These are phyloP conservation scores for Moelleriella libera DNA, from an alignment of 2,329 filamentous ascomycete genomes.

Conservation along the genomic window DNA sequence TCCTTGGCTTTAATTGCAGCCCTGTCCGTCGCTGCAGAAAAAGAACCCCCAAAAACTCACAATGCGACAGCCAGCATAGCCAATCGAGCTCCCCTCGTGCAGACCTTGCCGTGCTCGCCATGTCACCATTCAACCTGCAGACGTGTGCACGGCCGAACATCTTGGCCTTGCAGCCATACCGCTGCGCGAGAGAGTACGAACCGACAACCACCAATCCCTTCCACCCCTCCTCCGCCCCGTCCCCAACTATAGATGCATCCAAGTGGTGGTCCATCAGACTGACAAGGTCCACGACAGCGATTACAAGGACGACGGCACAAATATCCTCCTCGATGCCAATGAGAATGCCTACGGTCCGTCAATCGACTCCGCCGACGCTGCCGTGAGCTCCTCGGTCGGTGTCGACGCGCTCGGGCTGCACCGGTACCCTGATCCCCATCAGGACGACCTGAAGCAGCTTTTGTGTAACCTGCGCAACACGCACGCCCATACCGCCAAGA, in stretches of 20 bases:
- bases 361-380: slow-evolving; percentile 36
- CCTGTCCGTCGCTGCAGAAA: no score
- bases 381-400: slow-evolving; percentile 21
- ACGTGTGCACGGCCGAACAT: slow-evolving; percentile 69
- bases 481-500: slow-evolving; percentile 60
- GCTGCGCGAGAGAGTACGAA: slow-evolving; percentile 67
- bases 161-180: slow-evolving; percentile 61
- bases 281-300: slow-evolving; percentile 43
- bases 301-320: slow-evolving; percentile 96
- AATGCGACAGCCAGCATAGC: no score
- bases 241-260: not conserved
- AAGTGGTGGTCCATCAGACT: slow-evolving; percentile 5
- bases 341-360: slow-evolving; percentile 93
- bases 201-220: not conserved
- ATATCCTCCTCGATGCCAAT: slow-evolving; percentile 92
- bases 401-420: slow-evolving; percentile 71
- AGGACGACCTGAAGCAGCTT: slow-evolving; percentile 69
- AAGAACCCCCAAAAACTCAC: no score
- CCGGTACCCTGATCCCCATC: slow-evolving; percentile 94
- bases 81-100: no score
- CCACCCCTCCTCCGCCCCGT: slow-evolving; percentile 2
- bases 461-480: slow-evolving; percentile 83
- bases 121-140: slow-evolving; percentile 54
- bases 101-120: not conserved
- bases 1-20: no score